phyloP scores from a whole-genome alignment of 1,139 yeast genomes.

The Meyerozyma smithsonii region DNA sequence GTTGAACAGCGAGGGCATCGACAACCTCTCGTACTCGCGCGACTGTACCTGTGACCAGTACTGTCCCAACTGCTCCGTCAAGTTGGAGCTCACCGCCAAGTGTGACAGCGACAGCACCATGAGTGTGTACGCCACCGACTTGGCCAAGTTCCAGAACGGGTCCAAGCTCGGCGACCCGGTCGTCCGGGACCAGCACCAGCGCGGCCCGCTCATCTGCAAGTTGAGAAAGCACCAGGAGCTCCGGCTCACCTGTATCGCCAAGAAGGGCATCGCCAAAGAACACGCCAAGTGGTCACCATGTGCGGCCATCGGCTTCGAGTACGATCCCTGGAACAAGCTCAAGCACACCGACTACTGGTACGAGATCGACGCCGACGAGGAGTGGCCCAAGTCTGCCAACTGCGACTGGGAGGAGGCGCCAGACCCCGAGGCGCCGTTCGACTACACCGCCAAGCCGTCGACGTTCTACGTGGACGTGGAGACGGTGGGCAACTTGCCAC shows the following conservation, averaged over 20 bases:
- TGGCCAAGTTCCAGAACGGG: conserved; percentile 50
- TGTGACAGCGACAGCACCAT: conserved; percentile 86
- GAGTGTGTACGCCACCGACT: conserved; percentile 86
- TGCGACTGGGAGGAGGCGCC: conserved; percentile 97
- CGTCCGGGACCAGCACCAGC: conserved; percentile 66
- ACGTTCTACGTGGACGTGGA: conserved; percentile 86
- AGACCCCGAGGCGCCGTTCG: conserved; percentile 80
- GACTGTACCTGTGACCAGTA: conserved; percentile 98
- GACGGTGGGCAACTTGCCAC: conserved; percentile 84
- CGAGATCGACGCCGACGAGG: conserved; percentile 80
- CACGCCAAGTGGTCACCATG: conserved; percentile 99
- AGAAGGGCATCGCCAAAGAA: conserved; percentile 96
- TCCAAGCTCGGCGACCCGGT: conserved; percentile 74
- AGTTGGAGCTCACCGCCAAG: conserved; percentile 76
- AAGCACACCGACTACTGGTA: conserved; percentile 96
- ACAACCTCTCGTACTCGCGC: conserved; percentile 72
- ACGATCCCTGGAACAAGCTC: conserved; percentile 98
- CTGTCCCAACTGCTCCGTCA: conserved; percentile 92
- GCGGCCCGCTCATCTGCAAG: conserved; percentile 87
- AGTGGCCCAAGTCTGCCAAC: conserved; percentile 90
- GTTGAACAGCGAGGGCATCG: conserved; percentile 78
- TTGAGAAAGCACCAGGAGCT: conserved; percentile 91
- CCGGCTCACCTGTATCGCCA: conserved; percentile 86
- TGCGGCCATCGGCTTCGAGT: conserved; percentile 95
- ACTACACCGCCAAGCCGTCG: conserved; percentile 76